Conservation (phyloP, 2,329 filamentous ascomycete genomes). For the Penicillium brasilianum region DNA sequence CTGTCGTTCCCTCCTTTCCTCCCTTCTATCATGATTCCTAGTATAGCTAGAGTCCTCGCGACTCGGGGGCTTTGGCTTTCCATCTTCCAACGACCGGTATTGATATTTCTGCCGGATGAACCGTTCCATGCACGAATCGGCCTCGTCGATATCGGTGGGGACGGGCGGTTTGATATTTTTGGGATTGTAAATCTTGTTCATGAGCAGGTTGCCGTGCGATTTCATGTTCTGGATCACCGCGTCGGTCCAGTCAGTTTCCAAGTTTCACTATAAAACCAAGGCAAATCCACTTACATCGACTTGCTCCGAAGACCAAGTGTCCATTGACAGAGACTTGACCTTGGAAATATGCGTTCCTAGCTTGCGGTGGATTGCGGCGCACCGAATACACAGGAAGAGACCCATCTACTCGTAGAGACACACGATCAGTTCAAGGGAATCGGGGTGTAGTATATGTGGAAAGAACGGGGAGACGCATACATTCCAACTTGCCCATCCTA, state of each 20-base stretch:
- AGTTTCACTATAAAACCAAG: slow-evolving; percentile 40
- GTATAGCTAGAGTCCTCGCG: slow-evolving; percentile 63
- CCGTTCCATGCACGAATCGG: slow-evolving; percentile 90
- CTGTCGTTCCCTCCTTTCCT: slow-evolving; percentile 13
- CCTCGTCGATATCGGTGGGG: slow-evolving; percentile 88
- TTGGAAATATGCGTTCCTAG: slow-evolving; percentile 97
- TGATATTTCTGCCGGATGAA: slow-evolving; percentile 96
- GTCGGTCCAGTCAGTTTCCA: slow-evolving; percentile 73
- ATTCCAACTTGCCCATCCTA: slow-evolving; percentile 96
- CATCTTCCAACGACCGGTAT: slow-evolving; percentile 60
- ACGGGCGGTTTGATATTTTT: slow-evolving; percentile 80
- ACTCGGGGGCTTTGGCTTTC: slow-evolving; percentile 51
- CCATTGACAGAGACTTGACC: slow-evolving; percentile 98
- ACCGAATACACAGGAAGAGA: slow-evolving; percentile 97
- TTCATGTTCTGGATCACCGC: slow-evolving; percentile 77
- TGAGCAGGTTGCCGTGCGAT: slow-evolving; percentile 81
- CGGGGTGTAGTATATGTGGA: neutral
- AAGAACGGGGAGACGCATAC: slow-evolving; percentile 59
- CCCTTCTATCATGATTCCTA: slow-evolving; percentile 21
- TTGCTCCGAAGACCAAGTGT: slow-evolving; percentile 94
- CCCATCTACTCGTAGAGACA: slow-evolving; percentile 68
- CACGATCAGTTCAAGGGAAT: slow-evolving; percentile 23
- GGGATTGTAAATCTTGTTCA: slow-evolving; percentile 89
- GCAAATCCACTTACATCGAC: slow-evolving; percentile 73
- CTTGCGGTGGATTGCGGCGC: slow-evolving; percentile 92